Evolutionary conservation across 192 early-diverging fungal species (phyloP), one percentile per base, ranked within the genome.

Genomic region (Backusella australiensis): DNA sequence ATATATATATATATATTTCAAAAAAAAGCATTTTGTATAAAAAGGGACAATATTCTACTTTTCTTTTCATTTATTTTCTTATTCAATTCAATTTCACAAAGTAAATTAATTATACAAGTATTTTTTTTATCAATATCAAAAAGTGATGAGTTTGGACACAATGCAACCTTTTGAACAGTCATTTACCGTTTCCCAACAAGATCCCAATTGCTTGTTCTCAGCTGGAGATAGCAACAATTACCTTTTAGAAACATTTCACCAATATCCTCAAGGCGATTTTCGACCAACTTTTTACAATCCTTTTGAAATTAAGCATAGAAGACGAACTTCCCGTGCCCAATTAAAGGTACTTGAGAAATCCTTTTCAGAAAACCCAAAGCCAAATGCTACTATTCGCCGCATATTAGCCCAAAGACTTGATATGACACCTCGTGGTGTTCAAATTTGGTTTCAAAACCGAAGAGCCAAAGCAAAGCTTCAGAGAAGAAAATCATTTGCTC

Each of bases 361-460:
- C 11, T 95, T 93, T 75, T 84, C 76, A 70, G 80, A 84, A 53
- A 88, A 88, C 53, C 81, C 85, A 59, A 94, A 91, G 76, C 93
- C 93, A 2, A 88, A 84, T 77, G 83, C 91, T 5, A 89, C 86
- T 15, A 83, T 87, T 36, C 91, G 93, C 63, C 83, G 83, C 67
- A 71, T 80, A 32, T 82, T 95, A 26, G 93, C 91, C 9, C 80
- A 86, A 71, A 77, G 91, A 81, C 76, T 94, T 41, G 88, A 86
- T 19, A 90, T 95, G 87, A 87, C 89, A n/a, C 87, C 93, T 0
- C 85, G 93, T 65, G 91, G 88, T 6, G 87, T 95, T 36, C 93
- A 95, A 72, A 90, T 95, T 29, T 95, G 93, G 95, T 96, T 96
- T 82, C 94, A 96, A 77, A 96, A 95, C 81, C 89, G 94, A 19